These are phyloP conservation scores for Trichophaea hybrida DNA, from an alignment of 2,329 filamentous ascomycete species.

Conservation along the genomic window DNA sequence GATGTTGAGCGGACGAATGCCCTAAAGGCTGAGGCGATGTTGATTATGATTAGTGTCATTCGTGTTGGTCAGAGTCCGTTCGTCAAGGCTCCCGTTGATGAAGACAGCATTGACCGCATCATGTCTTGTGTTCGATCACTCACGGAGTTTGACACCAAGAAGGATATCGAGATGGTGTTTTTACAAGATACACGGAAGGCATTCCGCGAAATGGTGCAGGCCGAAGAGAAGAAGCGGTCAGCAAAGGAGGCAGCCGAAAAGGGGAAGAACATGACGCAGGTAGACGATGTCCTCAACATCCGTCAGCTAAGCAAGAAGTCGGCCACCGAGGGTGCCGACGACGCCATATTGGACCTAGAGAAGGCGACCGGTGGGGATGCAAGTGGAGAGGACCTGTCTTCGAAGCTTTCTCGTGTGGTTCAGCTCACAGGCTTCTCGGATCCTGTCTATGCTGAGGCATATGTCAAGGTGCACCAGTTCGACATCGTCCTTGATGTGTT, in stretches of 20 bases:
- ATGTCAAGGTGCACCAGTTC: conserved; percentile 97
- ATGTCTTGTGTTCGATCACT: conserved; percentile 94
- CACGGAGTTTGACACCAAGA: conserved; percentile 76
- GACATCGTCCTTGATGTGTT: conserved; percentile 95
- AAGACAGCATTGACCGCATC: conserved; percentile 94
- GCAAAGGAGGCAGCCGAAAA: conserved; percentile 85
- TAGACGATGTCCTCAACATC: conserved; percentile 88
- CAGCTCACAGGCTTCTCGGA: conserved; percentile 97
- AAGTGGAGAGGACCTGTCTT: conserved; percentile 69
- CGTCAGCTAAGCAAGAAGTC: conserved; percentile 90
- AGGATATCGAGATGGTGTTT: conserved; percentile 72
- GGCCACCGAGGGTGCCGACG: conserved; percentile 62
- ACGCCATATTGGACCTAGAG: conserved; percentile 79
- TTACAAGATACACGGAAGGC: conserved; percentile 88
- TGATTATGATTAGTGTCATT: conserved; percentile 98
- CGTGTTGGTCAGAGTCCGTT: conserved; percentile 98
- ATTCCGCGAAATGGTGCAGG: conserved; percentile 92
- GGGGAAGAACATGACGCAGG: conserved; percentile 84
- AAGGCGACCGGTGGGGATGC: conserved; percentile 86
- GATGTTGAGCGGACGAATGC: conserved; percentile 82
- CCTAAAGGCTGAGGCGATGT: conserved; percentile 88
- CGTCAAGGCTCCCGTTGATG: conserved; percentile 90
- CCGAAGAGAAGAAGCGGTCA: conserved; percentile 94
- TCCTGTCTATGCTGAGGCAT: conserved; percentile 95
- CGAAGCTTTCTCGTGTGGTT: conserved; percentile 89